phyloP scores from a whole-genome alignment of 352 stramenopile genomes.

The Globisporangium spiculum region DNA sequence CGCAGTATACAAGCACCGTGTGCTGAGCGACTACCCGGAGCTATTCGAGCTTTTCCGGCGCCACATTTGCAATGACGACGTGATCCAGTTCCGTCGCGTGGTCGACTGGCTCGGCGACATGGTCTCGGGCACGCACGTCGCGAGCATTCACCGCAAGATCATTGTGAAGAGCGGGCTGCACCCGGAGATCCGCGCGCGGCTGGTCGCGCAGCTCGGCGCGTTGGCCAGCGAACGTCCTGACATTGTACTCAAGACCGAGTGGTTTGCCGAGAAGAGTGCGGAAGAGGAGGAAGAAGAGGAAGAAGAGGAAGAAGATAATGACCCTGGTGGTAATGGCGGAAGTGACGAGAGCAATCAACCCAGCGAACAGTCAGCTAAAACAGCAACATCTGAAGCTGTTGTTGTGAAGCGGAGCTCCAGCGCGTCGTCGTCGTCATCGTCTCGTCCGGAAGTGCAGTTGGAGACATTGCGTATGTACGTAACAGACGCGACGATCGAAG shows the following conservation, averaged over 20 bases:
- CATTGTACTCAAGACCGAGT: slow-evolving; percentile 69
- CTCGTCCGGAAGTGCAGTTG: slow-evolving; percentile 21
- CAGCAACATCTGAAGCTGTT: not conserved
- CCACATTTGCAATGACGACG: slow-evolving; percentile 70
- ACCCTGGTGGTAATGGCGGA: slow-evolving; percentile 14
- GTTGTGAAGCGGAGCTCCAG: slow-evolving; percentile 10
- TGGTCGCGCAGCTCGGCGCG: slow-evolving; percentile 58
- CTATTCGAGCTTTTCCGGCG: slow-evolving; percentile 66
- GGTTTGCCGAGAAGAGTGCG: slow-evolving; percentile 44
- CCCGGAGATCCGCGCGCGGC: slow-evolving; percentile 65
- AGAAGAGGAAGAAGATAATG: slow-evolving; percentile 19
- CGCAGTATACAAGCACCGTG: slow-evolving; percentile 46
- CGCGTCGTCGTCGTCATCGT: slow-evolving; percentile 1
- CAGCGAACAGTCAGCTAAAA: not conserved
- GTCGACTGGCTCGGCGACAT: slow-evolving; percentile 74
- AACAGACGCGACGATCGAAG: slow-evolving; percentile 28
- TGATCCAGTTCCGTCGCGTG: slow-evolving; percentile 63
- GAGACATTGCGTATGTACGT: slow-evolving; percentile 75
- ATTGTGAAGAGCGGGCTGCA: slow-evolving; percentile 73
- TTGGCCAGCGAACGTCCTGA: slow-evolving; percentile 56
- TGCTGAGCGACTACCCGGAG: slow-evolving; percentile 56
- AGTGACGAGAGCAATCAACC: slow-evolving; percentile 7
- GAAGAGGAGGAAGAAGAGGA: slow-evolving; percentile 46
- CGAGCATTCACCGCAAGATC: slow-evolving; percentile 55
- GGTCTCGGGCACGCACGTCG: slow-evolving; percentile 45